Conservation (phyloP, 1,284 basidiomycete genomes). For the Cutaneotrichosporon sp. region DNA sequence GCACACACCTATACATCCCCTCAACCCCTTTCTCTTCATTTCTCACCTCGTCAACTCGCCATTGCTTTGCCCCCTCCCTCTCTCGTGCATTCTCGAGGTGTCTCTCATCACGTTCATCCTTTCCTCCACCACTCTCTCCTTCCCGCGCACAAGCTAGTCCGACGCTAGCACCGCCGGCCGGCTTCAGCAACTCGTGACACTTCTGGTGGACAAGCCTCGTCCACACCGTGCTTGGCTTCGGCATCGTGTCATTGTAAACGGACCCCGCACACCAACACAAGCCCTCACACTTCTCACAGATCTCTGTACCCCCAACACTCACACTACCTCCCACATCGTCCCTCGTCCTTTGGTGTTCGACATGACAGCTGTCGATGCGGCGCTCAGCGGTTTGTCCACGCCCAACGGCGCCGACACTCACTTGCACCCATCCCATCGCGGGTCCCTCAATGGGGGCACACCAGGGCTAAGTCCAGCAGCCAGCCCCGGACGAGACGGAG, state of each 20-base stretch:
- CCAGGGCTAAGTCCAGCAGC: not conserved
- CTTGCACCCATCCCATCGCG: not conserved
- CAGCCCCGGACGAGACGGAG: not conserved
- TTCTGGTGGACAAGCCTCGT: not conserved
- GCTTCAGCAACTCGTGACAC: not conserved
- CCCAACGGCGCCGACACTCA: not conserved
- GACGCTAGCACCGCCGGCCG: not conserved
- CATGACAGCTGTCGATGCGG: slow-evolving; percentile 14
- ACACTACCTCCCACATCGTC: not conserved
- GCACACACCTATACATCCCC: not conserved
- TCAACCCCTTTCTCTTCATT: not conserved
- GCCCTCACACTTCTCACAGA: no score
- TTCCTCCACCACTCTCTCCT: not conserved
- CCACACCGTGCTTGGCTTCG: no score
- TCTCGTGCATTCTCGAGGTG: not conserved
- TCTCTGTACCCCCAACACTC: no score
- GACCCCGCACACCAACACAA: no score
- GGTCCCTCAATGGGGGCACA: not conserved
- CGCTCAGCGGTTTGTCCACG: not conserved
- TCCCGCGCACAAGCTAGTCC: not conserved
- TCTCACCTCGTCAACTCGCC: not conserved
- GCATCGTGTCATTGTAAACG: no score
- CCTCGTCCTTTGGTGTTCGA: not conserved
- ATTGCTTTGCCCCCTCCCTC: not conserved
- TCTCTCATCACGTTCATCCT: not conserved